These are phyloP conservation scores for Laguncularia racemosa DNA, from an alignment of 345 rosid genomes.

Conservation along the genomic window DNA sequence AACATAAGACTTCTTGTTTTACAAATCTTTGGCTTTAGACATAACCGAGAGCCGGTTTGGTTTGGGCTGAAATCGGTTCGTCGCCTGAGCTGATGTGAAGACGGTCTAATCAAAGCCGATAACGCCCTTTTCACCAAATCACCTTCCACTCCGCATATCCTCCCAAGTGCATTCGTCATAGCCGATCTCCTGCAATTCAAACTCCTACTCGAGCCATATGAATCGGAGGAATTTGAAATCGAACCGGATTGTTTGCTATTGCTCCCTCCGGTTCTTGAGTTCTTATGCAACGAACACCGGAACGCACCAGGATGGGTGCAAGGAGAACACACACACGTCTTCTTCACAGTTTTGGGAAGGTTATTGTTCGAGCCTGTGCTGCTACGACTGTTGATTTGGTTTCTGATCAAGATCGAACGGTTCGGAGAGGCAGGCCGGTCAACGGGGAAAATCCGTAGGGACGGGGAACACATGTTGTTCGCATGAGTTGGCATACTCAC, in stretches of 20 bases:
- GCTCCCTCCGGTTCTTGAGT: neutral
- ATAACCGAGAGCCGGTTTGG: conserved; percentile 42
- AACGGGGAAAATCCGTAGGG: conserved; percentile 27
- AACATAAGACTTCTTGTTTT: neutral
- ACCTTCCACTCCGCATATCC: conserved; percentile 62
- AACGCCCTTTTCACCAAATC: conserved; percentile 53
- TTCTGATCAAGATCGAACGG: conserved; percentile 27
- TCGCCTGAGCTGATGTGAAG: conserved; percentile 50
- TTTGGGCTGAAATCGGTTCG: conserved; percentile 31
- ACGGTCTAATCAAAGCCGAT: conserved; percentile 49
- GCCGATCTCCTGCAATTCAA: conserved; percentile 45
- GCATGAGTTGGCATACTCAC: conserved; percentile 9
- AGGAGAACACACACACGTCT: conserved; percentile 49
- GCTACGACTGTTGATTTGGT: conserved; percentile 8
- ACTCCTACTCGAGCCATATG: conserved; percentile 21
- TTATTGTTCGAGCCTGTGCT: conserved; percentile 12
- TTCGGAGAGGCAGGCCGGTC: conserved; percentile 24
- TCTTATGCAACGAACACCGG: conserved; percentile 43
- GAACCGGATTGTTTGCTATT: neutral
- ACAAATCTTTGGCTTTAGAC: conserved; percentile 25
- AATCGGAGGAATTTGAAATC: conserved; percentile 1
- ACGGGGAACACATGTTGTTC: conserved; percentile 17
- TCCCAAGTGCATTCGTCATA: conserved; percentile 54
- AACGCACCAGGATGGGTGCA: conserved; percentile 48
- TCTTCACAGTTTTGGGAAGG: conserved; percentile 14